A percentile compares a stretch with the other conserved stretches of the same genome.
These are phyloP conservation scores for Fusarium sp. DNA, from an alignment of 2,329 filamentous ascomycete species.

Conservation along the genomic window DNA sequence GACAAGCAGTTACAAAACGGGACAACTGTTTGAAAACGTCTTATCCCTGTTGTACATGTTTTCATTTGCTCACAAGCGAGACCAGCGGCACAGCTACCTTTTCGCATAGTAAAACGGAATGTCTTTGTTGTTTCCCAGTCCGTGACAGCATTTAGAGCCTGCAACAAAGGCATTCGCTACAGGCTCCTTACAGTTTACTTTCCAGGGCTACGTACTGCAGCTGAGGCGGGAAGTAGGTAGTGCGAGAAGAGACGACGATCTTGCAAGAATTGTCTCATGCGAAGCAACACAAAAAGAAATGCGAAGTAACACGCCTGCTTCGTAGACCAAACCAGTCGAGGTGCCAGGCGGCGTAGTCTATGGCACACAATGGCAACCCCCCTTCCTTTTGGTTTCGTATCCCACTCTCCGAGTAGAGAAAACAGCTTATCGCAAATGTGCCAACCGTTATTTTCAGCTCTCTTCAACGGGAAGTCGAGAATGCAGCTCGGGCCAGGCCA, in stretches of 20 bases:
- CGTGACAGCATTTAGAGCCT: background rate
- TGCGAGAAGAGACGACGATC: constrained; percentile 4
- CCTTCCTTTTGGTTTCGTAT: background rate
- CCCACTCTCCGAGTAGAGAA: background rate
- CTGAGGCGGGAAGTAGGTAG: background rate
- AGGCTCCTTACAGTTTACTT: too few species aligned
- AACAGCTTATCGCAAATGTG: constrained; percentile 4
- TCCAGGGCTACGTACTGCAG: background rate
- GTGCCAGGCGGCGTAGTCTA: background rate
- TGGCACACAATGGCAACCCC: background rate
- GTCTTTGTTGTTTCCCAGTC: background rate
- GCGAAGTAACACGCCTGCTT: background rate
- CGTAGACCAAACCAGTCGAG: background rate
- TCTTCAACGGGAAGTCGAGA: background rate
- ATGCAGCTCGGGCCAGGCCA: background rate
- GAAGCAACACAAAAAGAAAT: background rate
- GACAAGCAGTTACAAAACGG: background rate
- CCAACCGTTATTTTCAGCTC: constrained; percentile 9
- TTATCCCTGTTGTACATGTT: background rate
- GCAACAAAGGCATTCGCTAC: background rate
- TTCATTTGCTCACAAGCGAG: background rate
- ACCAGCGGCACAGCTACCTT: background rate
- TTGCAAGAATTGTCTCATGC: background rate
- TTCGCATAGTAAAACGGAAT: background rate
- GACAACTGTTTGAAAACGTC: background rate